Conservation (phyloP, 2,329 filamentous ascomycete genomes). For the Penicillium crustosum region DNA sequence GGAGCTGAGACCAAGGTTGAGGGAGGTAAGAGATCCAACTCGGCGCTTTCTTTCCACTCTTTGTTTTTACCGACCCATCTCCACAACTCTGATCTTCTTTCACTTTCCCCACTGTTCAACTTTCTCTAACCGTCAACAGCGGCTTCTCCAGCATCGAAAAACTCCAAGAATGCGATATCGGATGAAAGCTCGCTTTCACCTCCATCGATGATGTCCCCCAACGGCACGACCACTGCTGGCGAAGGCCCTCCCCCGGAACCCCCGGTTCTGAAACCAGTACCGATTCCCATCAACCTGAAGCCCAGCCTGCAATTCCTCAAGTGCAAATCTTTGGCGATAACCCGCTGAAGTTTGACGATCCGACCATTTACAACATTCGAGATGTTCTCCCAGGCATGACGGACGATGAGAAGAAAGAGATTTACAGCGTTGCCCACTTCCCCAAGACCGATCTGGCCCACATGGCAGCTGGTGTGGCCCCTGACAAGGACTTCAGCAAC, state of each 20-base stretch:
- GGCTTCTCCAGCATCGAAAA: slow-evolving; percentile 42
- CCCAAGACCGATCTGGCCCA: slow-evolving; percentile 78
- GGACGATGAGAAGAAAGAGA: slow-evolving; percentile 80
- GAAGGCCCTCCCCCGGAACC: slow-evolving; percentile 62
- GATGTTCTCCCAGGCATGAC: slow-evolving; percentile 72
- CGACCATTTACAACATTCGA: slow-evolving; percentile 90
- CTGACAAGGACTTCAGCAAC: slow-evolving; percentile 93
- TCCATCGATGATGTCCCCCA: slow-evolving; percentile 46
- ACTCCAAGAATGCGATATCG: slow-evolving; percentile 38
- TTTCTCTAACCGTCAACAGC: slow-evolving; percentile 22
- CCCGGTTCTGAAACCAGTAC: slow-evolving; percentile 62
- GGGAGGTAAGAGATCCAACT: slow-evolving; percentile 46
- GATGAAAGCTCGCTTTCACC: slow-evolving; percentile 42
- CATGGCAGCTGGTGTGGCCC: slow-evolving; percentile 82
- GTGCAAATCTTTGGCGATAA: slow-evolving; percentile 90
- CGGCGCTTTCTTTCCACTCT: slow-evolving; percentile 11
- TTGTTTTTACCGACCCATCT: slow-evolving; percentile 16
- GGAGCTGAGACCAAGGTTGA: slow-evolving; percentile 58
- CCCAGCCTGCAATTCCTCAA: slow-evolving; percentile 64
- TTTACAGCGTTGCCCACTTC: slow-evolving; percentile 83
- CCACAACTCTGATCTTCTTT: slow-evolving; percentile 14
- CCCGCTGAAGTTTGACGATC: slow-evolving; percentile 85
- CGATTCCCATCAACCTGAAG: slow-evolving; percentile 59
- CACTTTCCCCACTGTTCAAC: slow-evolving; percentile 4
- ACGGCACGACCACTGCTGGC: slow-evolving; percentile 46